Conservation (phyloP, 768 basidiomycete species). For the Kwoniella bestiolae region DNA sequence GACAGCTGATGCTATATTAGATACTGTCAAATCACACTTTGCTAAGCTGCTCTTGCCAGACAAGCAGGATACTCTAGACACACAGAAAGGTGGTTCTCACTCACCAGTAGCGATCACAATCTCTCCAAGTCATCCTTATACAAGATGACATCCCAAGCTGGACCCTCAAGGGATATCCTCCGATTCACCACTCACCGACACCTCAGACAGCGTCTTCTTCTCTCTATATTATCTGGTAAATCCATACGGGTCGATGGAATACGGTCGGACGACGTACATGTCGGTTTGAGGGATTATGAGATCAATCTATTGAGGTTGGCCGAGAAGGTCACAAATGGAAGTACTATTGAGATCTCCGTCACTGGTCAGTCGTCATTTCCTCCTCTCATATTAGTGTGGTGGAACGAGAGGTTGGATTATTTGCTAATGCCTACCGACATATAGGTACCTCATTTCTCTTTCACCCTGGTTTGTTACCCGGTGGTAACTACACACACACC, state of each 20-base stretch:
- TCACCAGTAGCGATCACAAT: not conserved
- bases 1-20: too few species aligned
- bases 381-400: conserved; percentile 3
- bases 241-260: conserved; percentile 83
- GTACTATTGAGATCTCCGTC: conserved; percentile 90
- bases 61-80: too few species aligned
- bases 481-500: conserved; percentile 79
- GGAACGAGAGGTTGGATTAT: too few species aligned
- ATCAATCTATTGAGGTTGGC: conserved; percentile 82
- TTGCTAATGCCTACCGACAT: conserved; percentile 7
- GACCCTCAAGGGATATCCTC: conserved; percentile 43
- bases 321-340: conserved; percentile 92
- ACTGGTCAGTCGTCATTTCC: conserved; percentile 71
- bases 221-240: conserved; percentile 88
- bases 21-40: too few species aligned
- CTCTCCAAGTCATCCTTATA: too few species aligned
- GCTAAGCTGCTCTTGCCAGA: too few species aligned
- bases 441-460: conserved; percentile 87
- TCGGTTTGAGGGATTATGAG: conserved; percentile 93
- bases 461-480: conserved; percentile 88
- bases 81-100: not conserved
- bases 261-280: conserved; percentile 88
- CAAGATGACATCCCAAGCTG: conserved; percentile 12
- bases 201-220: conserved; percentile 79
- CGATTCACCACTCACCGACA: conserved; percentile 70